These are phyloP conservation scores for Vitis hybrid DNA, from an alignment of 177 flowering plant species.

Conservation along the genomic window DNA sequence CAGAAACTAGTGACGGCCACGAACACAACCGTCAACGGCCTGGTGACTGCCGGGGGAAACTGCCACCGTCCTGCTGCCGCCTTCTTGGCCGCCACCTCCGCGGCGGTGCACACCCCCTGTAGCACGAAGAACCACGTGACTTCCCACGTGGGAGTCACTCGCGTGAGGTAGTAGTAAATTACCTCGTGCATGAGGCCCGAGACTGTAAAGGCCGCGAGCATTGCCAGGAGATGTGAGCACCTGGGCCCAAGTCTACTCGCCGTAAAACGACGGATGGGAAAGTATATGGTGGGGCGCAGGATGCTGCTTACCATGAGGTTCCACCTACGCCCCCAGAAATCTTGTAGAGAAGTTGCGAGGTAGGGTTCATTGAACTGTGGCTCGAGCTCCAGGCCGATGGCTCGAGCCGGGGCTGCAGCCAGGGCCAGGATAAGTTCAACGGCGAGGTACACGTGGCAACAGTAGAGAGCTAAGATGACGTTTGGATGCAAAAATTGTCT, in stretches of 20 bases:
- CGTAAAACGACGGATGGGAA: constrained; percentile 11
- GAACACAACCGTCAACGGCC: constrained; percentile 25
- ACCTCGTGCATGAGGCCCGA: constrained; percentile 51
- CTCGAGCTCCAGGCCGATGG: constrained; percentile 32
- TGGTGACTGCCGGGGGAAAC: constrained; percentile 24
- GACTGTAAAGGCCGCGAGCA: constrained; percentile 28
- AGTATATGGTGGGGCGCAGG: constrained; percentile 37
- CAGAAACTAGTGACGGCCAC: constrained; percentile 32
- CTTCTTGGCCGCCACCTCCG: constrained; percentile 35
- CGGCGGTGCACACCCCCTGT: constrained; percentile 28
- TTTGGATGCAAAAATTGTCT: constrained; percentile 15
- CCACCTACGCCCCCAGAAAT: constrained; percentile 59
- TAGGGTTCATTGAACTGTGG: constrained; percentile 44
- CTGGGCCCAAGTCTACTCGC: not conserved
- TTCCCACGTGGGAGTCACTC: constrained; percentile 47
- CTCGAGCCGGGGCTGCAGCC: constrained; percentile 18
- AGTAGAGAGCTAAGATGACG: constrained; percentile 19
- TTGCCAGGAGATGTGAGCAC: constrained; percentile 17
- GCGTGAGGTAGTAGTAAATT: constrained; percentile 26
- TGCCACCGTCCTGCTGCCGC: constrained; percentile 12
- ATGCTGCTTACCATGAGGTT: constrained; percentile 45
- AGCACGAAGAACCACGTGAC: constrained; percentile 41
- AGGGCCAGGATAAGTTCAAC: constrained; percentile 26
- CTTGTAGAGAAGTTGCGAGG: constrained; percentile 43
- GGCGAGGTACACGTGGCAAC: constrained; percentile 25